These are phyloP conservation scores for Herpetospermum pedunculosum DNA, from an alignment of 306 rosid genomes.

Conservation along the genomic window DNA sequence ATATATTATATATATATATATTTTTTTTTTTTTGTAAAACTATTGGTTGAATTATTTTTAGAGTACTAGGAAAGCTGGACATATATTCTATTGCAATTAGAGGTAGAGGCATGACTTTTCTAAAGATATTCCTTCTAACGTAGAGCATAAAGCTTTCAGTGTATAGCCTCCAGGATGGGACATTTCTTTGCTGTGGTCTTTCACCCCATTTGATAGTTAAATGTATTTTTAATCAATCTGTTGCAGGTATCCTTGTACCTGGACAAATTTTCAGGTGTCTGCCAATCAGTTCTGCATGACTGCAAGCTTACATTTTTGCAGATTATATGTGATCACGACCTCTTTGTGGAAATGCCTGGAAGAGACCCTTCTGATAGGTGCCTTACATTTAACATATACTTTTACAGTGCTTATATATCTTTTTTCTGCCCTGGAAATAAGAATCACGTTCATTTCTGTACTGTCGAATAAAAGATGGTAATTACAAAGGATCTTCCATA, in stretches of 20 bases:
- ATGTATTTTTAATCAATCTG: constrained; percentile 2
- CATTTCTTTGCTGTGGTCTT: not conserved
- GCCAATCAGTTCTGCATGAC: constrained; percentile 87
- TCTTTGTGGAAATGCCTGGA: constrained; percentile 99
- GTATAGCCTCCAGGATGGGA: not conserved
- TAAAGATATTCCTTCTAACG: not conserved
- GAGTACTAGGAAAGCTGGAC: not conserved
- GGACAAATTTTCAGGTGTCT: constrained; percentile 94
- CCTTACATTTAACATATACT: not conserved
- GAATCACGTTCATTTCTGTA: not conserved
- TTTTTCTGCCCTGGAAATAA: not conserved
- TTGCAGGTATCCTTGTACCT: constrained; percentile 89
- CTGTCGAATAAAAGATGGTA: not conserved
- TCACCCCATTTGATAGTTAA: not conserved
- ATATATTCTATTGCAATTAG: not conserved
- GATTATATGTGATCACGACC: constrained; percentile 91
- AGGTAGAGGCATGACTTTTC: not conserved
- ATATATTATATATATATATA: no score
- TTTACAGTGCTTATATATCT: not conserved
- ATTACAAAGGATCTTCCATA: not conserved
- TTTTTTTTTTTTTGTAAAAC: not conserved
- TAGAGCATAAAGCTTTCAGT: not conserved
- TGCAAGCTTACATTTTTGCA: constrained; percentile 93
- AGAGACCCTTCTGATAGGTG: constrained; percentile 99
- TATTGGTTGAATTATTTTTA: not conserved